Evolutionary conservation across 2,329 filamentous ascomycete species (phyloP), one percentile per base, ranked within the genome.

Genomic region (Arthrobotrys musiformis): DNA sequence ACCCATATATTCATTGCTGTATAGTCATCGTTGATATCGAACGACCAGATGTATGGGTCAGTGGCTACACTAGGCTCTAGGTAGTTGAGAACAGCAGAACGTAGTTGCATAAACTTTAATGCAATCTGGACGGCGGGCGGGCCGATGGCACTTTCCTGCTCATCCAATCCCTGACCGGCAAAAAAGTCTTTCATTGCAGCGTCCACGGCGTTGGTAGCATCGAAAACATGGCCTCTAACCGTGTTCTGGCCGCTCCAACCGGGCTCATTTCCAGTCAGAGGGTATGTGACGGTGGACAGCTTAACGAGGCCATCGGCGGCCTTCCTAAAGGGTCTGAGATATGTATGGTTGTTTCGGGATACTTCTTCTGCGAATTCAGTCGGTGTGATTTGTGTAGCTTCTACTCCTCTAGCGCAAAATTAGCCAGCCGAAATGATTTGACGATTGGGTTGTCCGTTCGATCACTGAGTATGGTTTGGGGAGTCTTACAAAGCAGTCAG

Each of bases 231-330:
- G 30, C 17, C 33, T 40, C 52, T 35, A 8, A 58, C 52, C 24
- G 52, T 58, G 8, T 58, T 33, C 30, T 58, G 52, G 11, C 52
- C 52, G 1, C 40, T 8, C 33, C 30, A 58, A 0, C 17, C 52
- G 2, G 52, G 52, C 6, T 58, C 52, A 24, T 22, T 24, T 22
- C 52, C 52, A 7, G 28, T 40, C 3, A 58, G 33, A 28, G 52
- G 52, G 24, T 58, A 58, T 37, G 28, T 58, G 30, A 58, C 33
- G 17, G 52, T 40, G n/a, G 52, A 1, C 17, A 58, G 52, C 40
- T 58, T 22, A 24, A 58, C n/a, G 33, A 58, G 52, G 15, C 17
- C 30, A 17, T 58, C 30, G 1, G 13, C 7, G 11, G 52, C 30
- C 15, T 22, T 58, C 15, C 52, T 30, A 33, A 58, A 40, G 11